Conservation (phyloP, 768 basidiomycete genomes). For the Podaxis rugospora region DNA sequence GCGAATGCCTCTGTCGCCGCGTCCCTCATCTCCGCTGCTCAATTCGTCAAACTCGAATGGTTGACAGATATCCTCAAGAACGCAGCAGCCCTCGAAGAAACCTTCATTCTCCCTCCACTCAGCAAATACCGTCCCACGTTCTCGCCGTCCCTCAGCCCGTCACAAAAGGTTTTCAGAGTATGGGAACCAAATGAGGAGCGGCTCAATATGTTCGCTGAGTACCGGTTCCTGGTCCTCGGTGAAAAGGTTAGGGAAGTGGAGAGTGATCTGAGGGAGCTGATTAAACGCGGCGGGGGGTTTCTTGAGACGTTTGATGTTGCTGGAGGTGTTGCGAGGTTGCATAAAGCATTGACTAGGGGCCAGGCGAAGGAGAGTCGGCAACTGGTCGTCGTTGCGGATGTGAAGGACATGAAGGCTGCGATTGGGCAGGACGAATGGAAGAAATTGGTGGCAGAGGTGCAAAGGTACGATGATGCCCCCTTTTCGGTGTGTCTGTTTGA, state of each 20-base stretch:
- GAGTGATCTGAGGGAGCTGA: conserved; percentile 46
- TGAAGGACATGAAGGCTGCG: conserved; percentile 39
- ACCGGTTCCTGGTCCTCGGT: conserved; percentile 57
- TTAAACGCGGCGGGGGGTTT: conserved; percentile 54
- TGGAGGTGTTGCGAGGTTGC: conserved; percentile 45
- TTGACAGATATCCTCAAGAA: conserved; percentile 51
- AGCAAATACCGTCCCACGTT: conserved; percentile 59
- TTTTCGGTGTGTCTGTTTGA: neutral
- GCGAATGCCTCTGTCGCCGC: conserved; percentile 47
- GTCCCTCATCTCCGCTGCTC: conserved; percentile 54
- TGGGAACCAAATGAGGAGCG: conserved; percentile 73
- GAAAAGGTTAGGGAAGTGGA: conserved; percentile 50
- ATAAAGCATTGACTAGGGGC: conserved; percentile 46
- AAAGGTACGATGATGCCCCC: conserved; percentile 33
- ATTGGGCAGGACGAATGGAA: conserved; percentile 55
- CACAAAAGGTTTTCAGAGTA: conserved; percentile 45
- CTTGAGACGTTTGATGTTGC: conserved; percentile 58
- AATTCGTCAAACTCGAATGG: conserved; percentile 69
- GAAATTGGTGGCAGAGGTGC: conserved; percentile 45
- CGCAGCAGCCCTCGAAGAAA: conserved; percentile 42
- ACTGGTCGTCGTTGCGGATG: conserved; percentile 51
- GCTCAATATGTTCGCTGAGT: conserved; percentile 44
- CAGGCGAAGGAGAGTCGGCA: conserved; percentile 45
- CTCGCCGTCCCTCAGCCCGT: conserved; percentile 40
- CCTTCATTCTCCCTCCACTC: conserved; percentile 45